Evolutionary conservation across 2,329 filamentous ascomycete genomes (phyloP).

Genomic region (Ceratocystis papillata): DNA sequence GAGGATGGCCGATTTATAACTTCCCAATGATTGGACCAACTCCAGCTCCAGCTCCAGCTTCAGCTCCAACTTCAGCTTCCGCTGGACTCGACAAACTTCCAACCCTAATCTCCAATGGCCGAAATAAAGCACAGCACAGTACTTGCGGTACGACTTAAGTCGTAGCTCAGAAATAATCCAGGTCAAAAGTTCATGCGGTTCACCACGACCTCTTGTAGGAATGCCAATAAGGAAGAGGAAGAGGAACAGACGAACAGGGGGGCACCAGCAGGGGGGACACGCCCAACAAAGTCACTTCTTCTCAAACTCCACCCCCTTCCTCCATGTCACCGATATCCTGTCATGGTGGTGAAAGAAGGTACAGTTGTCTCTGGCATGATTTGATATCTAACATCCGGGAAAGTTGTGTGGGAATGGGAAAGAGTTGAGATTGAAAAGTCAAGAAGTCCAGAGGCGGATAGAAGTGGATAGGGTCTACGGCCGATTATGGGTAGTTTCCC

Average conservation of each 20-base stretch:
- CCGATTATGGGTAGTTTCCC: slow-evolving; percentile 2
- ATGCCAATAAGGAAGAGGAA: slow-evolving; percentile 4
- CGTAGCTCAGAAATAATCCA: not conserved
- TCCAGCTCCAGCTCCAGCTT: too few relatives aligned
- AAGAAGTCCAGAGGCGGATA: too few relatives aligned
- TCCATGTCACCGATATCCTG: not conserved
- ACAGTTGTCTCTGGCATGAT: not conserved
- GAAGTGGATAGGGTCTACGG: not conserved
- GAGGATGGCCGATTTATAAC: slow-evolving; percentile 5
- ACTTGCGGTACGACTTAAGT: not conserved
- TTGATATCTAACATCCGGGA: too few relatives aligned
- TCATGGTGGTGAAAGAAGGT: not conserved
- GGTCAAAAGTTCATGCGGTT: not conserved
- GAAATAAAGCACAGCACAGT: not conserved
- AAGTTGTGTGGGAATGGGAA: too few relatives aligned
- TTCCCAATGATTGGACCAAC: not conserved
- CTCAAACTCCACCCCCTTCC: not conserved
- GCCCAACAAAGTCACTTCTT: not conserved
- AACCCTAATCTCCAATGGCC: not conserved
- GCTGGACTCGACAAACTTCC: not conserved
- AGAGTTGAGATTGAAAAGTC: too few relatives aligned
- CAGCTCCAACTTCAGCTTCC: too few relatives aligned
- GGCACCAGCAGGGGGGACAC: not conserved
- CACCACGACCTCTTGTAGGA: not conserved
- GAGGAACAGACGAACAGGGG: slow-evolving; percentile 1